These are phyloP conservation scores for Scedosporium aurantiacum DNA, from an alignment of 2,329 filamentous ascomycete genomes.

Conservation along the genomic window DNA sequence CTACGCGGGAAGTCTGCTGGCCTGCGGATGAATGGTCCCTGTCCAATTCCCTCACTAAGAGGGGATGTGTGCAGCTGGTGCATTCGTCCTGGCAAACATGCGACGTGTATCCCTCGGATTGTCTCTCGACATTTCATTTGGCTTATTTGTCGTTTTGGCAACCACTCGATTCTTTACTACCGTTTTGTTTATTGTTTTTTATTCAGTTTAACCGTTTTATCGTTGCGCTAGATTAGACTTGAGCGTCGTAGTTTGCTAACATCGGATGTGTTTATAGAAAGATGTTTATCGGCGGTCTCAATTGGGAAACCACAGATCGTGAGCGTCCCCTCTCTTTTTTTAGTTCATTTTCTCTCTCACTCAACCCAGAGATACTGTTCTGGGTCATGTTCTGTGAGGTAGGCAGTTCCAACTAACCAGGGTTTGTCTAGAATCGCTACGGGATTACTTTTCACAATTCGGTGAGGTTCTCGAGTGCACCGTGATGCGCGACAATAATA, in stretches of 20 bases:
- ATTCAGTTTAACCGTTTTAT: neutral
- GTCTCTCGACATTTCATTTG: neutral
- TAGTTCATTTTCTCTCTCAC: neutral
- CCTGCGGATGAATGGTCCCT: neutral
- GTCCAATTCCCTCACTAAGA: neutral
- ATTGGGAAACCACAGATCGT: conserved; percentile 99
- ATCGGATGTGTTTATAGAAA: conserved; percentile 51
- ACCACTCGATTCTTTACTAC: neutral
- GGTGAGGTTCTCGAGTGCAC: conserved; percentile 96
- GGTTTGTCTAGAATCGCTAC: conserved; percentile 65
- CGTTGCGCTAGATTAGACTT: neutral
- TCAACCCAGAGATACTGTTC: neutral
- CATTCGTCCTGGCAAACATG: neutral
- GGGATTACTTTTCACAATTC: conserved; percentile 95
- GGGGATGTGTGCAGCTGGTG: neutral
- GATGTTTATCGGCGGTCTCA: conserved; percentile 98
- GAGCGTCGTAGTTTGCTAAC: conserved; percentile 2
- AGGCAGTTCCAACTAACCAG: conserved; percentile 8
- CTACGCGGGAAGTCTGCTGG: neutral
- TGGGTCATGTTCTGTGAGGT: neutral
- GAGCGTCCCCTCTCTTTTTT: conserved; percentile 30
- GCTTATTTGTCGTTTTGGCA: neutral
- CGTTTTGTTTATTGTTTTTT: neutral
- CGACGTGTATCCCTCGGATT: neutral
- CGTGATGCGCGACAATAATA: conserved; percentile 95